Evolutionary conservation across 148 eudicot genomes (phyloP), one percentile per base, ranked within the genome.

Genomic region (Nyssa sinensis): DNA sequence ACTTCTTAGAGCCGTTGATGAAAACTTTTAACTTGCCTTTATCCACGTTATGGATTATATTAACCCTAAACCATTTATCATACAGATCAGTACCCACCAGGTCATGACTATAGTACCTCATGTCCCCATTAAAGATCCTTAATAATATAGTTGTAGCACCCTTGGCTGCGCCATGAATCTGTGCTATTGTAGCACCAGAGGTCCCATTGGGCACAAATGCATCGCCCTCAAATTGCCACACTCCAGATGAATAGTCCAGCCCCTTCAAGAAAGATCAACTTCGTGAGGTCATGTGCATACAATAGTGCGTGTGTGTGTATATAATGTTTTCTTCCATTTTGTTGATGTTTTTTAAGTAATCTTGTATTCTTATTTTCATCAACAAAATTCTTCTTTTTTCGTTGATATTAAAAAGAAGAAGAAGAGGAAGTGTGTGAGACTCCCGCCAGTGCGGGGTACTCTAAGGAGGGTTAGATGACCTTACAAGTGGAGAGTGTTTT

Each of bases 211-310:
- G 70, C 29, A 74, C 76, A 6, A 64, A 74, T 5, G 23, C 76
- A 33, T 47, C 25, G 1, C 76, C 76, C 33, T 74, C 76, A 62
- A 74, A 74, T 49, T 74, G 76, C 76, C 69, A 74, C 9, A 74
- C 62, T 64, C 76, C 70, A 12, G 76, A 74, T 47, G 76, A 63
- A 16, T 74, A 74, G 63, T 74, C 69, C 30, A 24, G 70, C 62
- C 63, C 73, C 73, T 74, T 23, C 41, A 73, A 19, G 3, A n/a
- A 21, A 39, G 1, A 39, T 27, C 57, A 44, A 47, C 39, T 6
- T 28, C 16, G 1, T 69, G 16, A 28, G 2, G 34, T 7, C 24
- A 21, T 5, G 21, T n/a, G n/a, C n/a, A n/a, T n/a, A n/a, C n/a
- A n/a, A n/a, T n/a, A n/a, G n/a, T n/a, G n/a, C n/a, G n/a, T n/a